A percentile compares a stretch with the other conserved stretches of the same genome.
These are phyloP conservation scores for Metschnikowia lunata DNA, from an alignment of 805 yeast species.

Conservation along the genomic window DNA sequence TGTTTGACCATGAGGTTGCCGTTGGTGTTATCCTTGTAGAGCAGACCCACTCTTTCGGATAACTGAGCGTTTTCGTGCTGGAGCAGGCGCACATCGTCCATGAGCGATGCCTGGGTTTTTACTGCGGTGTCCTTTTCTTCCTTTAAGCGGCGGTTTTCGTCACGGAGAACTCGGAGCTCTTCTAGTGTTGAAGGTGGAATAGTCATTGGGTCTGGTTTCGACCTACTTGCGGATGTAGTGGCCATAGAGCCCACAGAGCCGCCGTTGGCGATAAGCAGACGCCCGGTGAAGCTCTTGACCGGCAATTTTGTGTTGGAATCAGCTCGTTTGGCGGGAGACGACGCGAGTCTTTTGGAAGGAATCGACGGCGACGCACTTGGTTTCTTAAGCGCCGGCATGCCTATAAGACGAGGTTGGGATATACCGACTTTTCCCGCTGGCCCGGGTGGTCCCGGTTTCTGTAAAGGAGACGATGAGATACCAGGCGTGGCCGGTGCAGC, in stretches of 20 bases:
- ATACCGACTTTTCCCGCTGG: background rate
- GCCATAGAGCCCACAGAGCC: conserved; percentile 1
- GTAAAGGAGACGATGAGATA: conserved; percentile 3
- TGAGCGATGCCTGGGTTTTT: conserved; percentile 21
- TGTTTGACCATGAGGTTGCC: conserved; percentile 53
- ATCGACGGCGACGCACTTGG: conserved; percentile 22
- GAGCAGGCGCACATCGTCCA: conserved; percentile 23
- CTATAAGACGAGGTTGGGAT: background rate
- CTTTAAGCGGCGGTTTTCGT: conserved; percentile 49
- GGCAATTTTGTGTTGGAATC: conserved; percentile 28
- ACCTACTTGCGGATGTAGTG: background rate
- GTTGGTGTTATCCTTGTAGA: conserved; percentile 37
- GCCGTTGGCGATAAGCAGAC: conserved; percentile 34
- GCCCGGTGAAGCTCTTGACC: conserved; percentile 37
- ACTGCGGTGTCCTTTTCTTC: conserved; percentile 18
- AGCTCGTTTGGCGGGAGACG: conserved; percentile 59
- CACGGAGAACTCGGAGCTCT: conserved; percentile 41
- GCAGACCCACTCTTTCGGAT: conserved; percentile 6
- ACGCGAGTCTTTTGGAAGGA: conserved; percentile 66
- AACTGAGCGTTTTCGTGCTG: conserved; percentile 25
- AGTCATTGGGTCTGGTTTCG: background rate
- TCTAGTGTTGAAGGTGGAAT: conserved; percentile 4
- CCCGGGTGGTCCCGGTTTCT: background rate
- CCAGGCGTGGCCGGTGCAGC: conserved; percentile 7
- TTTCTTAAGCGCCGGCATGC: conserved; percentile 6